phyloP scores from a whole-genome alignment of 306 rosid species.

The Vigna trinervia region DNA sequence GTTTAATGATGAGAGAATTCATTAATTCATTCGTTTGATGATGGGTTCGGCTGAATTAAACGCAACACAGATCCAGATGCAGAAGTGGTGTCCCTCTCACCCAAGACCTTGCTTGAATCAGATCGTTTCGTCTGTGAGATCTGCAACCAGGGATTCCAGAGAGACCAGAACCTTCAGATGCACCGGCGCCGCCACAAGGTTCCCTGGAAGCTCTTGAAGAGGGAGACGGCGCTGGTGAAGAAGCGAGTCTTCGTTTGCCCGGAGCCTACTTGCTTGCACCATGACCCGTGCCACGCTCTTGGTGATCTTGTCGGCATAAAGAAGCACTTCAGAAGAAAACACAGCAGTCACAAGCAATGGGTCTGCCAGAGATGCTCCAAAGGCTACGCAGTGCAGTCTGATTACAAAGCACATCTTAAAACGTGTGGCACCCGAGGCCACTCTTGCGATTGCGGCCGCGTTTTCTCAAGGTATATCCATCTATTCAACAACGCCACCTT shows the following conservation, averaged over 20 bases:
- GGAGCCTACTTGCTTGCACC: conserved; percentile 92
- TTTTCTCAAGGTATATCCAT: conserved; percentile 73
- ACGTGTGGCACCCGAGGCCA: conserved; percentile 98
- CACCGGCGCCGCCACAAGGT: conserved; percentile 95
- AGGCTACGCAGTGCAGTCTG: conserved; percentile 96
- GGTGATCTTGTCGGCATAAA: conserved; percentile 98
- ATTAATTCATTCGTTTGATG: not conserved
- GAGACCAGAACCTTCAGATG: conserved; percentile 99
- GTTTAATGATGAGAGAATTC: not conserved
- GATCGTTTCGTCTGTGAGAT: conserved; percentile 99
- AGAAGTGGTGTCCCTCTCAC: conserved; percentile 95
- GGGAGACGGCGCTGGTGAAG: conserved; percentile 81
- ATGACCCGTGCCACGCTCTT: conserved; percentile 92
- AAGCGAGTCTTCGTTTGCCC: conserved; percentile 96
- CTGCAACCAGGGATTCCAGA: conserved; percentile 98
- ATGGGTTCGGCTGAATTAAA: not conserved
- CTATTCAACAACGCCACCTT: not conserved
- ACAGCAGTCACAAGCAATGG: conserved; percentile 96
- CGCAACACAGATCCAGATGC: conserved; percentile 86
- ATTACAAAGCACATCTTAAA: conserved; percentile 95
- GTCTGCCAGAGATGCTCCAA: conserved; percentile 86
- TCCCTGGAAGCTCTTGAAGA: conserved; percentile 92
- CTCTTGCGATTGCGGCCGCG: conserved; percentile 97
- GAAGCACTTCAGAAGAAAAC: conserved; percentile 92
- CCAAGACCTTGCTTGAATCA: conserved; percentile 90